A percentile compares a stretch with the other conserved stretches of the same genome.
phyloP scores from a whole-genome alignment of 164 flowering plant species.

The Kalanchoe fedtschenkoi region DNA sequence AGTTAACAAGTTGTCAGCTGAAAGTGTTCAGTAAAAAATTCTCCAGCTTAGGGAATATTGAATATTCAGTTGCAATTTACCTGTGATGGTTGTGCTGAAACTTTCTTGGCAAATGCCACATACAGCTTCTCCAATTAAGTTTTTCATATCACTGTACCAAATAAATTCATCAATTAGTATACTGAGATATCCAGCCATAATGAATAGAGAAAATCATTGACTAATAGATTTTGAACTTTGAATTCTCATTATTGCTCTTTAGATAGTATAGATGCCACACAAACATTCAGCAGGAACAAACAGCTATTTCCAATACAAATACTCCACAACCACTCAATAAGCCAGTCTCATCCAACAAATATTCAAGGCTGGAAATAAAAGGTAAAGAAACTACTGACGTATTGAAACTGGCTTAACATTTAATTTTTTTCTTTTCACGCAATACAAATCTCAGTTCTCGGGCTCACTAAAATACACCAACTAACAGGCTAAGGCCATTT shows the following conservation, averaged over 20 bases:
- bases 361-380: too few relatives aligned
- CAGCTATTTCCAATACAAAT: too few relatives aligned
- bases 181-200: not conserved
- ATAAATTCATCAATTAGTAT: not conserved
- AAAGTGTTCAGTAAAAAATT: not conserved
- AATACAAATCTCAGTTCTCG: too few relatives aligned
- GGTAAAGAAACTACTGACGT: too few relatives aligned
- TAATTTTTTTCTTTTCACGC: too few relatives aligned
- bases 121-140: slow-evolving; percentile 60
- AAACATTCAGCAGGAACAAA: too few relatives aligned
- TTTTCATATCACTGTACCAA: slow-evolving; percentile 68
- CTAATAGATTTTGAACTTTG: not conserved
- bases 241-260: not conserved
- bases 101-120: slow-evolving; percentile 84
- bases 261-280: too few relatives aligned
- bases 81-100: slow-evolving; percentile 59
- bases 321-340: too few relatives aligned
- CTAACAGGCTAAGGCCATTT: not conserved
- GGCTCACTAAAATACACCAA: not conserved
- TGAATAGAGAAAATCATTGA: not conserved
- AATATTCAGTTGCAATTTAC: slow-evolving; percentile 16
- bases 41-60: not conserved
- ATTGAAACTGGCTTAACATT: too few relatives aligned
- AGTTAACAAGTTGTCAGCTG: not conserved
- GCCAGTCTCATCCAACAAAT: too few relatives aligned